Conservation (phyloP, 2,329 filamentous ascomycete genomes). For the Periconia macrospinosa region DNA sequence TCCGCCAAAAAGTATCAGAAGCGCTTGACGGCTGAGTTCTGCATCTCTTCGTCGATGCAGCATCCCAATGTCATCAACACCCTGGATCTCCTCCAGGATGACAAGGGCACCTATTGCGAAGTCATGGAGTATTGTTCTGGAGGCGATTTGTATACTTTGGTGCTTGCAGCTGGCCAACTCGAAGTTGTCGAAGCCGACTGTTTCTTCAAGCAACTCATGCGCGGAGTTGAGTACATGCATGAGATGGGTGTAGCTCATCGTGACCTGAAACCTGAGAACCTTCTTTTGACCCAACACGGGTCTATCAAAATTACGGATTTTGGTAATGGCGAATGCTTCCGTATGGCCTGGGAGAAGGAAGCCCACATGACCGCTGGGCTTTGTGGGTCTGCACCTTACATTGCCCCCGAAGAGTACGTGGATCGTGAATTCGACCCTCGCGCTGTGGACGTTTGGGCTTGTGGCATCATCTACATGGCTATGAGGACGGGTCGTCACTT, state of each 20-base stretch:
- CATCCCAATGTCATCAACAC: slow-evolving; percentile 99
- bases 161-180: slow-evolving; percentile 87
- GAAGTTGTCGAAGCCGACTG: slow-evolving; percentile 93
- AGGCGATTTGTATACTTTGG: slow-evolving; percentile 91
- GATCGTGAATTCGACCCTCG: slow-evolving; percentile 96
- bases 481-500: slow-evolving; percentile 96
- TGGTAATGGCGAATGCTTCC: slow-evolving; percentile 97
- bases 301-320: slow-evolving; percentile 98
- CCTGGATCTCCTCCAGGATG: slow-evolving; percentile 89
- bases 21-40: slow-evolving; percentile 94
- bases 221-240: slow-evolving; percentile 97
- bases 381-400: slow-evolving; percentile 95
- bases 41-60: slow-evolving; percentile 93
- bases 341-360: slow-evolving; percentile 99
- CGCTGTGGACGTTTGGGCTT: slow-evolving; percentile 98
- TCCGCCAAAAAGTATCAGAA: slow-evolving; percentile 98
- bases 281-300: slow-evolving; percentile 89
- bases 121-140: slow-evolving; percentile 99
- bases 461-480: slow-evolving; percentile 99
- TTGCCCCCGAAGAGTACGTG: slow-evolving; percentile 93
- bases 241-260: slow-evolving; percentile 99
- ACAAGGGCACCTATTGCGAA: slow-evolving; percentile 97
- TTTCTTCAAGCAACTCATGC: slow-evolving; percentile 99
- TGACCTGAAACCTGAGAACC: slow-evolving; percentile 94
- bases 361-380: slow-evolving; percentile 97